These are phyloP conservation scores for Pholiota microspora DNA, from an alignment of 768 basidiomycete genomes.

Conservation along the genomic window DNA sequence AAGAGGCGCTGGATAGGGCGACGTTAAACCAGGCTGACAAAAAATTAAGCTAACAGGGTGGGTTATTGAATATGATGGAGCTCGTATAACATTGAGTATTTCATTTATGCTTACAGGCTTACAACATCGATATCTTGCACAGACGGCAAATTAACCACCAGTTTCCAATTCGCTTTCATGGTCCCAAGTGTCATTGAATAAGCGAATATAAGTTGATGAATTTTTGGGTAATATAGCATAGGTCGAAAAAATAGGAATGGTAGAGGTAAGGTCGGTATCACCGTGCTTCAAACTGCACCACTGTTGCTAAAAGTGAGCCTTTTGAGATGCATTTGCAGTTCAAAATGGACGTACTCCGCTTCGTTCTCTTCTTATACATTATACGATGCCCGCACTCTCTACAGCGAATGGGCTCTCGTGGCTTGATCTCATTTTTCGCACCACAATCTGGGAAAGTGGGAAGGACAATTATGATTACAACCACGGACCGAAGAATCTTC, in stretches of 20 bases:
- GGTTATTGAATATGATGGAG: too few species aligned
- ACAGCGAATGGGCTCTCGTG: slow-evolving; percentile 92
- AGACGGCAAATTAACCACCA: too few species aligned
- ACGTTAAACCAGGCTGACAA: too few species aligned
- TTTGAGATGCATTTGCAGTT: neutral
- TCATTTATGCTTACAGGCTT: too few species aligned
- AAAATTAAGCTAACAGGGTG: too few species aligned
- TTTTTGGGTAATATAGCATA: too few species aligned
- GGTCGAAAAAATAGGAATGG: neutral
- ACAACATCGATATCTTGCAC: too few species aligned
- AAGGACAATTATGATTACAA: neutral
- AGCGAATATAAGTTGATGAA: too few species aligned
- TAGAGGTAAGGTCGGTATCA: slow-evolving; percentile 27
- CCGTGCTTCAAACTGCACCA: slow-evolving; percentile 86
- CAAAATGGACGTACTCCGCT: slow-evolving; percentile 70
- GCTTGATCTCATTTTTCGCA: slow-evolving; percentile 86
- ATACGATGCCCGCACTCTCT: slow-evolving; percentile 96
- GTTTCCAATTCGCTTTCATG: too few species aligned
- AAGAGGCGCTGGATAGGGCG: too few species aligned
- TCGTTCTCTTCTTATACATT: slow-evolving; percentile 98
- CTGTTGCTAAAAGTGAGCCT: slow-evolving; percentile 31
- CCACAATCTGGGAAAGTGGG: slow-evolving; percentile 72
- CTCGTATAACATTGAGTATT: too few species aligned
- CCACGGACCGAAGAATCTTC: neutral
- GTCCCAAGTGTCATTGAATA: too few species aligned